A percentile compares a stretch with the other conserved stretches of the same genome.
Evolutionary conservation across 2,329 filamentous ascomycete genomes (phyloP).

Genomic region (Teratosphaeria gauchensis): DNA sequence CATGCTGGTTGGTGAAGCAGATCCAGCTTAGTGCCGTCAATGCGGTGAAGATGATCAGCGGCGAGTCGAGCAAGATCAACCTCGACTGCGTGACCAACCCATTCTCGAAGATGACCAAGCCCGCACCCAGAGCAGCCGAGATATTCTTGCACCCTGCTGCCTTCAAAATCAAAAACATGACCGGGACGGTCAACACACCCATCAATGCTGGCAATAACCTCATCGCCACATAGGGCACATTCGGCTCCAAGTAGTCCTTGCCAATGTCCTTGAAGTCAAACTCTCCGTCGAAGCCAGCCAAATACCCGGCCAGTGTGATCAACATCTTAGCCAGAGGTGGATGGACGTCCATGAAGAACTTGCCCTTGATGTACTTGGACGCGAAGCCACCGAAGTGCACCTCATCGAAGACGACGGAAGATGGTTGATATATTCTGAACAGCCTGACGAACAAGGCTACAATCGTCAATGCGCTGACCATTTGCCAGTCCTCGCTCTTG

Average conservation of each 20-base stretch:
- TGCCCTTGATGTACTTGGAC: constrained; percentile 97
- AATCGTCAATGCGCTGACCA: constrained; percentile 62
- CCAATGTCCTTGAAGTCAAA: constrained; percentile 99
- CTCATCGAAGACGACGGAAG: constrained; percentile 96
- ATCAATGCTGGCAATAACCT: constrained; percentile 82
- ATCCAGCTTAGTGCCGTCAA: constrained; percentile 83
- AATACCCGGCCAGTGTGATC: constrained; percentile 86
- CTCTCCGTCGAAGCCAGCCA: constrained; percentile 87
- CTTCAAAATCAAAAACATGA: constrained; percentile 91
- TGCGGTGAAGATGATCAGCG: constrained; percentile 84
- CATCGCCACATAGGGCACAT: constrained; percentile 96
- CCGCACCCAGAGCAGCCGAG: constrained; percentile 73
- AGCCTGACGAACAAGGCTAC: constrained; percentile 72
- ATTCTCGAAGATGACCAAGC: constrained; percentile 91
- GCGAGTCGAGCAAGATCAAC: constrained; percentile 90
- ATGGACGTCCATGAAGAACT: constrained; percentile 99
- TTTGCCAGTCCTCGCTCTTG: constrained; percentile 71
- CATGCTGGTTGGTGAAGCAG: constrained; percentile 93
- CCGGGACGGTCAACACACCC: constrained; percentile 78
- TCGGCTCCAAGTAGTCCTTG: constrained; percentile 92
- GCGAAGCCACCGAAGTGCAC: constrained; percentile 99
- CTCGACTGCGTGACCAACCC: constrained; percentile 90
- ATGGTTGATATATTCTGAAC: constrained; percentile 92
- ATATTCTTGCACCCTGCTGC: constrained; percentile 78
- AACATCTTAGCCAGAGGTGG: constrained; percentile 93